Evolutionary conservation across 805 yeast genomes (phyloP).

Genomic region (Millerago galiae): DNA sequence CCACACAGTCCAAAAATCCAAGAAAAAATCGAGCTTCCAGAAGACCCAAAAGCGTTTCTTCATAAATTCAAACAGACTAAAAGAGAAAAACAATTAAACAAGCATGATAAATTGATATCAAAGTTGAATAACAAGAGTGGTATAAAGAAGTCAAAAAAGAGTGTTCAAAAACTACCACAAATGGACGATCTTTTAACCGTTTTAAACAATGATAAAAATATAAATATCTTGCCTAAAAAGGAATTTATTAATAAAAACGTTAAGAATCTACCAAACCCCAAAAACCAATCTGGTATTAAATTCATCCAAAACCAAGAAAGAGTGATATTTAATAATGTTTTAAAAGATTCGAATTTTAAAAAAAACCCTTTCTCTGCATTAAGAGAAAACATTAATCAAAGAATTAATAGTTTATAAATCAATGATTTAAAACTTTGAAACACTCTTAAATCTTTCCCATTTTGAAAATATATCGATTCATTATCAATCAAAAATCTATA

Average conservation of each 20-base stretch:
- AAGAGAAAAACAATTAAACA: constrained; percentile 42
- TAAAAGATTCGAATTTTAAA: constrained; percentile 49
- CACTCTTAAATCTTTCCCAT: constrained; percentile 10
- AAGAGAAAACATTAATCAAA: constrained; percentile 43
- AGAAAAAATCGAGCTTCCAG: constrained; percentile 16
- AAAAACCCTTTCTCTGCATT: constrained; percentile 60
- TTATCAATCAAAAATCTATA: constrained; percentile 10
- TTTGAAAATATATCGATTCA: constrained; percentile 13
- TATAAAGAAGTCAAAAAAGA: constrained; percentile 52
- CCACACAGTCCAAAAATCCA: background rate
- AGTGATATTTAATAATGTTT: constrained; percentile 49
- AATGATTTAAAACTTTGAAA: constrained; percentile 22
- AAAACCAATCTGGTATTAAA: constrained; percentile 47
- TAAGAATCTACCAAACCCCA: constrained; percentile 46
- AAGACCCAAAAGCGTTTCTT: constrained; percentile 40
- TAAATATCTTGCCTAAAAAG: constrained; percentile 15
- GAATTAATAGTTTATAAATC: constrained; percentile 10
- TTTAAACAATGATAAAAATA: constrained; percentile 28
- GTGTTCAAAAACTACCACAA: constrained; percentile 61
- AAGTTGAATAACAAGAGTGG: constrained; percentile 62
- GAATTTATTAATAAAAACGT: constrained; percentile 8
- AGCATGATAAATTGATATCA: constrained; percentile 41
- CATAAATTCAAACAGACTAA: constrained; percentile 48
- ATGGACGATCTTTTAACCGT: constrained; percentile 56
- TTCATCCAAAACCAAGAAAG: constrained; percentile 52